Percentiles rank a stretch among this genome's conserved stretches.
phyloP scores from a whole-genome alignment of 2,329 filamentous ascomycete species.

The Aspergillus novofumigatus region DNA sequence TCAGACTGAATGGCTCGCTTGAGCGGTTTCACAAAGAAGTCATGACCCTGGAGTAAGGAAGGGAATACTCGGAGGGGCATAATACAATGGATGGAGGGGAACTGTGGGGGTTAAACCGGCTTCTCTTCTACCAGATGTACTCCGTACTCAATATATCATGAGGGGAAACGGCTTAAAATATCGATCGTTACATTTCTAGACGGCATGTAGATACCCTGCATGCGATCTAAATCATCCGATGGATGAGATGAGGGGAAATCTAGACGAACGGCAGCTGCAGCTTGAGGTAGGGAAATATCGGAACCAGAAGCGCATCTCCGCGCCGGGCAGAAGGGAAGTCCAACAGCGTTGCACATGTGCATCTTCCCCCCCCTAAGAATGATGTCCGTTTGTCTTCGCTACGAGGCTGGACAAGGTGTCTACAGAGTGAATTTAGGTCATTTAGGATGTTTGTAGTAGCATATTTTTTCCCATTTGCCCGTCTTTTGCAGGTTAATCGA shows the following conservation, averaged over 20 bases:
- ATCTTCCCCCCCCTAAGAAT: no score
- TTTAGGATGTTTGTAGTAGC: not conserved
- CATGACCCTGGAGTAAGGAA: no score
- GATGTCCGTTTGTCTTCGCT: no score
- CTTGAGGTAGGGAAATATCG: no score
- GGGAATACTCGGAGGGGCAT: not conserved
- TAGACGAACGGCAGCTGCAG: no score
- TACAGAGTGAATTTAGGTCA: no score
- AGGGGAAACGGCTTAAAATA: not conserved
- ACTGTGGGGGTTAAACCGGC: not conserved
- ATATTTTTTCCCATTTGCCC: constrained; percentile 8
- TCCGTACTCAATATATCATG: not conserved
- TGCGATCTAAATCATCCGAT: not conserved
- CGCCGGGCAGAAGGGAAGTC: no score
- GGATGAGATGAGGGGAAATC: not conserved
- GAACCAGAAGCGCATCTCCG: no score
- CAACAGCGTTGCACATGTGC: no score
- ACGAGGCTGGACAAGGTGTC: no score
- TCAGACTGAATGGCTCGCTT: not conserved
- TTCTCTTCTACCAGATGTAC: not conserved
- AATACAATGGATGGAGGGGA: not conserved
- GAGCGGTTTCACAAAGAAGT: no score
- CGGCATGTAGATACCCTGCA: not conserved
- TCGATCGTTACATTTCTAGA: no score
- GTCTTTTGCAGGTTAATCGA: constrained; percentile 5